phyloP scores from a whole-genome alignment of 495 filamentous ascomycete genomes.

The Podospora conica region DNA sequence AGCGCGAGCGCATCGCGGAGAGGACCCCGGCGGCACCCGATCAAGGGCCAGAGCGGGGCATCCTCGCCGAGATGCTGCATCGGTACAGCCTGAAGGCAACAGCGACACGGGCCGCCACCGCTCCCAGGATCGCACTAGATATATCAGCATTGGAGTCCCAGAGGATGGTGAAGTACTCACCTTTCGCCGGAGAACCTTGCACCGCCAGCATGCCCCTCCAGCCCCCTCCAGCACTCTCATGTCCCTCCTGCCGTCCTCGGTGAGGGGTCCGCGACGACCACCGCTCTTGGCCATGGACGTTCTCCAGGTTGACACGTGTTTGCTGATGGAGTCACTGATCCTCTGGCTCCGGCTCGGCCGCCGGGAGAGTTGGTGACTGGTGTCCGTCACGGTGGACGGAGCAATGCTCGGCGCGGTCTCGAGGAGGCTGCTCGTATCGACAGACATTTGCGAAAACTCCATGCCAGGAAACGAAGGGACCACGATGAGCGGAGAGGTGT shows the following conservation, averaged over 20 bases:
- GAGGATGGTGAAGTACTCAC: slow-evolving; percentile 5
- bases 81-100: slow-evolving; percentile 27
- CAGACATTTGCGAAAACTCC: neutral
- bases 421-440: neutral
- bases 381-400: neutral
- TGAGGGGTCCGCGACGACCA: slow-evolving; percentile 24
- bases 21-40: slow-evolving; percentile 30
- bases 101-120: slow-evolving; percentile 18
- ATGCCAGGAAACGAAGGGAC: slow-evolving; percentile 8
- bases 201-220: slow-evolving; percentile 33
- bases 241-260: slow-evolving; percentile 21
- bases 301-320: slow-evolving; percentile 25
- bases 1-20: slow-evolving; percentile 21
- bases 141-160: slow-evolving; percentile 1
- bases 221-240: slow-evolving; percentile 24
- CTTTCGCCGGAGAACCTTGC: slow-evolving; percentile 30
- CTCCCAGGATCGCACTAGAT: slow-evolving; percentile 26
- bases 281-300: slow-evolving; percentile 24
- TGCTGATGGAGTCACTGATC: slow-evolving; percentile 27
- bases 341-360: slow-evolving; percentile 24
- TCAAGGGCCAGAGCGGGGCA: slow-evolving; percentile 29
- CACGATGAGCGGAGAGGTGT: neutral
- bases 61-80: slow-evolving; percentile 26
- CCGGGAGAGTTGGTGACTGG: slow-evolving; percentile 13
- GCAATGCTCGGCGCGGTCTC: neutral